Evolutionary conservation across 106 monocot species (phyloP), one percentile per base, ranked within the genome.

Genomic region (Ottelia alismoides): DNA sequence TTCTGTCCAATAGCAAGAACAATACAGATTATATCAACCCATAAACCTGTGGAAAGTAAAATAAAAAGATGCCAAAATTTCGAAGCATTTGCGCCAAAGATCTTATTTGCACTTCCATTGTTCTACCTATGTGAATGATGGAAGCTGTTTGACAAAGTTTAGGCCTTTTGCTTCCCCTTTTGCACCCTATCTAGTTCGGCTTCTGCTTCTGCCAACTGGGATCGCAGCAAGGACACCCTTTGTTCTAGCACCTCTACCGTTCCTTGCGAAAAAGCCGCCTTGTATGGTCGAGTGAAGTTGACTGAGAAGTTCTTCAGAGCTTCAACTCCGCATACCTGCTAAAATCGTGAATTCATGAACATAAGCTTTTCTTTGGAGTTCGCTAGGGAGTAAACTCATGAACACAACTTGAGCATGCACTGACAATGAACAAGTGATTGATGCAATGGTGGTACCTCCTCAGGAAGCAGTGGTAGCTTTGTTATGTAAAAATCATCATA

Each of bases 401-500:
- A n/a, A n/a, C n/a, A n/a, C n/a, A n/a, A n/a, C n/a, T n/a, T n/a
- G n/a, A n/a, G n/a, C n/a, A n/a, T n/a, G n/a, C n/a, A n/a, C n/a
- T n/a, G n/a, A n/a, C n/a, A n/a, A n/a, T n/a, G n/a, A n/a, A n/a
- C n/a, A n/a, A n/a, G n/a, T n/a, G n/a, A n/a, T 6, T 4, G 20
- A 31, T 17, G 12, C 6, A 30, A 56, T n/a, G n/a, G n/a, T n/a
- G n/a, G 11, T 67, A 89, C 88, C 83, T 88, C 88, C 27, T 88
- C 65, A 3, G 76, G 83, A 58, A 88, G 83, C 53, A 88, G 73
- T 43, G 88, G 88, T 60, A 88, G 63, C 64, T 88, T 82, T 24
- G 88, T 88, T 52, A 88, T 88, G 45, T 82, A 55, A 35, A 88
- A 88, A 51, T 88, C 88, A 64, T 88, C 88, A 58, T 88, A 88